Conservation (phyloP, 1,139 yeast genomes). For the Lipomyces yarrowii region DNA sequence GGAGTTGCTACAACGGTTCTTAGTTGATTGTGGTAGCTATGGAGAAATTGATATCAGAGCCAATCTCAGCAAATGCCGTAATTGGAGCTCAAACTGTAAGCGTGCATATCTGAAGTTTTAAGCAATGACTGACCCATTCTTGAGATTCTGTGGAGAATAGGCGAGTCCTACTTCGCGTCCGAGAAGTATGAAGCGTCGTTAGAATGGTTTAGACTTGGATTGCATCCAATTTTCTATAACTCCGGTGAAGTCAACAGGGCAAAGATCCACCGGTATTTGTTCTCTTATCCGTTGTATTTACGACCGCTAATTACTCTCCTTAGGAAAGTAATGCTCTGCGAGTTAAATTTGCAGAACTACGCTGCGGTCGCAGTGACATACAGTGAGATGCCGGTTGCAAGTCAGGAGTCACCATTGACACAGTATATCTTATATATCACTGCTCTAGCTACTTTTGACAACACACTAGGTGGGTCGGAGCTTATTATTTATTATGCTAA, state of each 20-base stretch:
- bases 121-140: background rate
- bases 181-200: conserved; percentile 18
- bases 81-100: conserved; percentile 29
- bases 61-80: conserved; percentile 17
- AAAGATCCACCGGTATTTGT: conserved; percentile 14
- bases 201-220: conserved; percentile 27
- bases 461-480: conserved; percentile 3
- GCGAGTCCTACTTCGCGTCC: conserved; percentile 18
- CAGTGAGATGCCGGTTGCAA: conserved; percentile 15
- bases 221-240: conserved; percentile 14
- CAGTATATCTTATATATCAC: conserved; percentile 24
- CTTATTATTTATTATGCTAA: background rate
- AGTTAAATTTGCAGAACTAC: conserved; percentile 20
- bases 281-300: background rate
- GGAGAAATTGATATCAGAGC: conserved; percentile 17
- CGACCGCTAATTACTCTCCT: background rate
- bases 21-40: conserved; percentile 3
- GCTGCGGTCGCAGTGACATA: conserved; percentile 9
- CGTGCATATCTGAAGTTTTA: background rate
- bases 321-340: conserved; percentile 27
- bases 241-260: conserved; percentile 24
- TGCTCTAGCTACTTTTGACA: conserved; percentile 17
- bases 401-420: conserved; percentile 20
- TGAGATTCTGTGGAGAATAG: conserved; percentile 30
- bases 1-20: background rate